Evolutionary conservation across 257 asterid species (phyloP).

Genomic region (Solanum peruvianum): DNA sequence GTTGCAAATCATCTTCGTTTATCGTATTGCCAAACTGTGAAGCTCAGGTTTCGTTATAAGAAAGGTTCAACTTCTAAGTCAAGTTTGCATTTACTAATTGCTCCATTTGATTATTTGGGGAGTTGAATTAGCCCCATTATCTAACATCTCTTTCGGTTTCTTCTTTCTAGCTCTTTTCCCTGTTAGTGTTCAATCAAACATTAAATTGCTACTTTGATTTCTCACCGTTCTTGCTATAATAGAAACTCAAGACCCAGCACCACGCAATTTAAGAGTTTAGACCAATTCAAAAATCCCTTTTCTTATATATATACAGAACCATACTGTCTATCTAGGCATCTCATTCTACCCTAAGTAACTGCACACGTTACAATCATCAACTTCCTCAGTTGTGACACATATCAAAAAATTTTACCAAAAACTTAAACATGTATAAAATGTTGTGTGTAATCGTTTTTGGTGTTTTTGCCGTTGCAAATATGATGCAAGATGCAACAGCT

Average conservation of each 20-base stretch:
- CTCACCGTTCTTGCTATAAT: neutral
- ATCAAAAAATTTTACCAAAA: neutral
- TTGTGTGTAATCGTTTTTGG: neutral
- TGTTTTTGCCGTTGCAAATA: neutral
- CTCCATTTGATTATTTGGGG: neutral
- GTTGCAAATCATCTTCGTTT: neutral
- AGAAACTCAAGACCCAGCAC: neutral
- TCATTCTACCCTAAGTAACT: neutral
- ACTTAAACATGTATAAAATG: neutral
- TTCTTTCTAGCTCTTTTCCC: neutral
- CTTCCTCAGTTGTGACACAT: neutral
- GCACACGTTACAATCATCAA: neutral
- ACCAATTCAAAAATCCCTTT: neutral
- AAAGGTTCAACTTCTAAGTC: neutral
- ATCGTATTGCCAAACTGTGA: neutral
- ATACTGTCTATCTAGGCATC: neutral
- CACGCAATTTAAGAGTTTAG: neutral
- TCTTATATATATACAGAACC: neutral
- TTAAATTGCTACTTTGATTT: neutral
- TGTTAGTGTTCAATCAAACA: neutral
- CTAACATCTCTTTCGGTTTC: neutral
- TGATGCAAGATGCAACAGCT: slow-evolving; percentile 10
- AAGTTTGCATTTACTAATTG: neutral
- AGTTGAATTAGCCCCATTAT: neutral
- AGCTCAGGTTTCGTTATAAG: neutral